Evolutionary conservation across 2,329 filamentous ascomycete genomes (phyloP), one percentile per base, ranked within the genome.

Genomic region (Cordyceps fumosorosea): DNA sequence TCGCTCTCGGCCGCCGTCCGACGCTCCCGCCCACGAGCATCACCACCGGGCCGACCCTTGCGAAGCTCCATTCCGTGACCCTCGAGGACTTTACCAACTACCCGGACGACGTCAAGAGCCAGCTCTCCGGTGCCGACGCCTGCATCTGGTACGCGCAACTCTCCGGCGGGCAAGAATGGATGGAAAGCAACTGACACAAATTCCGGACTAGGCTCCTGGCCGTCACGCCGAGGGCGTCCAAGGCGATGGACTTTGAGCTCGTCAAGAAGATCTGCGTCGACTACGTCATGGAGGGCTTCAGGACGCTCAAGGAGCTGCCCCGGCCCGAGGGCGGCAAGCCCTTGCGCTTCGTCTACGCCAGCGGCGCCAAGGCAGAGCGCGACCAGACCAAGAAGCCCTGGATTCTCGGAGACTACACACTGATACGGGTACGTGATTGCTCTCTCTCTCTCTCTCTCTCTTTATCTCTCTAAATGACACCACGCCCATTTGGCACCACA

Each of bases 341-440:
- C 0, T 71, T 82, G 40, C 75, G 76, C 1, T 83, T 82, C 63
- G 56, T 82, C 2, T 82, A 82, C 66, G 73, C 80, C 63, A 84
- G 81, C 64, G 82, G 81, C 2, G 66, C 70, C 1, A 70, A 68
- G 1, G 73, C 74, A 2, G 75, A 77, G 64, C 74, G 79, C 1
- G 81, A 84, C 53, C 77, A 72, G 22, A 74, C 67, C 14, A 77
- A 81, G 68, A 78, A 70, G 57, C 76, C 74, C 1, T 67, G 64
- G 63, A 65, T 75, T 8, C 65, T 76, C 32, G 67, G 66, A 77
- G 70, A 81, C 47, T 84, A 83, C 62, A 65, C 56, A 8, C 61
- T 78, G 11, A 75, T 84, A 75, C 69, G 82, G n/a, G 81, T 81
- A 70, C 65, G 75, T 68, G 7, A 8, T 5, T 20, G 11, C 10